These are phyloP conservation scores for Ophioceras dolichostomum DNA, from an alignment of 2,329 filamentous ascomycete species.

Conservation along the genomic window DNA sequence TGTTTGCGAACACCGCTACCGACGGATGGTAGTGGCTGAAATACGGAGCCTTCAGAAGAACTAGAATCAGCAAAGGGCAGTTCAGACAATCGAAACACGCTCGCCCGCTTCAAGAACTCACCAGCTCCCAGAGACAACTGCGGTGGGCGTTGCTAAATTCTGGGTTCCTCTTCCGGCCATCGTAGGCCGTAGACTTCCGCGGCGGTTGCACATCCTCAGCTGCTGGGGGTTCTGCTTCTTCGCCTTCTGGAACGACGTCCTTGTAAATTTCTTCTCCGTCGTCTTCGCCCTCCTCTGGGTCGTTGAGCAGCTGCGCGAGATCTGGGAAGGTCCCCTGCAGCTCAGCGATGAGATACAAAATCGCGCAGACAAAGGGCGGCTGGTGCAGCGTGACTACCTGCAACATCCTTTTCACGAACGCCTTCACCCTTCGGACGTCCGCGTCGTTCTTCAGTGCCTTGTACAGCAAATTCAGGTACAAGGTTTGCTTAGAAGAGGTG, in stretches of 20 bases:
- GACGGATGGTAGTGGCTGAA: slow-evolving; percentile 85
- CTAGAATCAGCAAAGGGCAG: too few species aligned
- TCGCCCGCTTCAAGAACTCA: slow-evolving; percentile 29
- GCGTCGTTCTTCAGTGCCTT: slow-evolving; percentile 79
- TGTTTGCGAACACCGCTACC: slow-evolving; percentile 69
- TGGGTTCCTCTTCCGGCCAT: slow-evolving; percentile 83
- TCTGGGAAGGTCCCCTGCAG: slow-evolving; percentile 69
- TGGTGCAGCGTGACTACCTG: slow-evolving; percentile 84
- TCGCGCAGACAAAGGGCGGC: slow-evolving; percentile 81
- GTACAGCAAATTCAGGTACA: slow-evolving; percentile 89
- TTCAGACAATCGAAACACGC: too few species aligned
- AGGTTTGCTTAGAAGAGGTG: slow-evolving; percentile 84
- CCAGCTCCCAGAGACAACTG: slow-evolving; percentile 86
- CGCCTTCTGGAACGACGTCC: slow-evolving; percentile 18
- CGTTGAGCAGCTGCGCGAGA: slow-evolving; percentile 63
- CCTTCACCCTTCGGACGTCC: slow-evolving; percentile 86
- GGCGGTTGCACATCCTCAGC: slow-evolving; percentile 6
- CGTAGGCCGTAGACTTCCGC: slow-evolving; percentile 40
- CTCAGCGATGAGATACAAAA: slow-evolving; percentile 82
- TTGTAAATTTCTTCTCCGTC: slow-evolving; percentile 51
- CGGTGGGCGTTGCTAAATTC: slow-evolving; percentile 87
- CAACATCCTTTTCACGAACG: slow-evolving; percentile 86
- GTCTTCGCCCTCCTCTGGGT: slow-evolving; percentile 66
- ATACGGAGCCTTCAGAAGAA: slow-evolving; percentile 52
- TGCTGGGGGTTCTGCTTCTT: slow-evolving; percentile 25